Conservation (phyloP, 2,329 filamentous ascomycete genomes). For the Annulohypoxylon truncatum region DNA sequence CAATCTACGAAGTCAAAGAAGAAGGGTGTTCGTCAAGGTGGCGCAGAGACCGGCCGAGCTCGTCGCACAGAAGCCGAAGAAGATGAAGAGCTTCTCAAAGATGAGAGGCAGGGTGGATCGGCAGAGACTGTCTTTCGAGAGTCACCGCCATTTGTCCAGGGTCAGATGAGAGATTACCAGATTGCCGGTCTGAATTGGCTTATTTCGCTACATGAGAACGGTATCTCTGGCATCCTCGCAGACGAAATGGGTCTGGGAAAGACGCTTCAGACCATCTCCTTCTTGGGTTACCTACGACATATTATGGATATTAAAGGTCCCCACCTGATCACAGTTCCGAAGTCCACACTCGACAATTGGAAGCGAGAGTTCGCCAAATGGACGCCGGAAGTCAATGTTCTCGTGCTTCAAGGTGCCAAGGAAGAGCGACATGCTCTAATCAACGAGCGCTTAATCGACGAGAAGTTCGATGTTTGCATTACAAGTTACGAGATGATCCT, state of each 20-base stretch:
- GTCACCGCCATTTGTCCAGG: conserved; percentile 88
- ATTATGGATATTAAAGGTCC: conserved; percentile 90
- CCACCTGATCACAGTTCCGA: conserved; percentile 91
- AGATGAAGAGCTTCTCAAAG: conserved; percentile 87
- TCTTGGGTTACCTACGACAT: conserved; percentile 93
- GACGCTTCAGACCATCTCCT: conserved; percentile 96
- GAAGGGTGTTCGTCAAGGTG: conserved; percentile 81
- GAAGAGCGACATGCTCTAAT: conserved; percentile 91
- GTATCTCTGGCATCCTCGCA: conserved; percentile 96
- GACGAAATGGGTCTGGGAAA: conserved; percentile 99
- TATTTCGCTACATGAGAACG: conserved; percentile 96
- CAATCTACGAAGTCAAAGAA: conserved; percentile 79
- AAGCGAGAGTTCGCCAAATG: conserved; percentile 92
- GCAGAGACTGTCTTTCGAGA: conserved; percentile 93
- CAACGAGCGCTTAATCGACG: conserved; percentile 88
- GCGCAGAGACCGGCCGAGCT: conserved; percentile 80
- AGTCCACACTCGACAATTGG: conserved; percentile 99
- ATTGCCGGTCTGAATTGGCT: conserved; percentile 97
- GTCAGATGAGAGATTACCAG: conserved; percentile 96
- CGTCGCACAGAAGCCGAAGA: conserved; percentile 97
- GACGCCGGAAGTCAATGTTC: conserved; percentile 94
- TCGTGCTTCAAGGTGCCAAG: conserved; percentile 94
- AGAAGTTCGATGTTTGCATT: conserved; percentile 97
- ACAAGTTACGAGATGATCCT: conserved; percentile 99
- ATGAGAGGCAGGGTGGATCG: conserved; percentile 88